Conservation (phyloP, 768 basidiomycete species). For the Lactarius akahatsu region DNA sequence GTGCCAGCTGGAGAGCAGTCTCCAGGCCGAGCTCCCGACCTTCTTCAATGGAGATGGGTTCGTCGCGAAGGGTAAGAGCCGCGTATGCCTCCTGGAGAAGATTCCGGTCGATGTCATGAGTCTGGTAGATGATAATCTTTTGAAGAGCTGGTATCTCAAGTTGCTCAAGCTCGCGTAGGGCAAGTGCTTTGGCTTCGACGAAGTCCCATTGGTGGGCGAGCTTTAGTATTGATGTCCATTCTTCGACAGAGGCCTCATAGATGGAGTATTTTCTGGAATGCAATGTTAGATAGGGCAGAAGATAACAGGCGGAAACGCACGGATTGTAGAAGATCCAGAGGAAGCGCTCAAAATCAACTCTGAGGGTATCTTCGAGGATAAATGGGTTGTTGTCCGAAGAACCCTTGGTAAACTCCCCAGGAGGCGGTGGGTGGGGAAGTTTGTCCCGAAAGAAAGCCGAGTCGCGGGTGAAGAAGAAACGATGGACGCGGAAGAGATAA, state of each 20-base stretch:
- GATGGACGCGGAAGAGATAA: conserved; percentile 25
- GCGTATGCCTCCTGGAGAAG: conserved; percentile 55
- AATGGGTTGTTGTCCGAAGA: conserved; percentile 36
- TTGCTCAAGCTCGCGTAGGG: conserved; percentile 53
- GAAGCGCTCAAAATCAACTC: conserved; percentile 35
- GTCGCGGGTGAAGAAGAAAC: conserved; percentile 37
- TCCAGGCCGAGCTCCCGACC: conserved; percentile 57
- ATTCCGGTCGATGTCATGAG: conserved; percentile 46
- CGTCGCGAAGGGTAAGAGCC: conserved; percentile 49
- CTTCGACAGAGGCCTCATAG: conserved; percentile 48
- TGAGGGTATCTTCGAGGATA: conserved; percentile 33
- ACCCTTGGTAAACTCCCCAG: conserved; percentile 34
- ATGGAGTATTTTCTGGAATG: conserved; percentile 51
- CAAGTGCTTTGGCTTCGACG: conserved; percentile 47
- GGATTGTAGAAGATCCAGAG: conserved; percentile 39
- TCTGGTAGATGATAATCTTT: conserved; percentile 57
- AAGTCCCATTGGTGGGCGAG: conserved; percentile 60
- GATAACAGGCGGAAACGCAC: conserved; percentile 27
- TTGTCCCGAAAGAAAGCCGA: conserved; percentile 35
- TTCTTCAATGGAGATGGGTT: conserved; percentile 53
- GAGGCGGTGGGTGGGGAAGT: conserved; percentile 32
- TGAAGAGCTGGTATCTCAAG: conserved; percentile 48
- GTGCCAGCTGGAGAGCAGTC: conserved; percentile 51
- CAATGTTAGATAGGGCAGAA: neutral
- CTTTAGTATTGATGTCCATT: conserved; percentile 55